These are phyloP conservation scores for Echeveria elegans DNA, from an alignment of 164 flowering plant genomes.

Conservation along the genomic window DNA sequence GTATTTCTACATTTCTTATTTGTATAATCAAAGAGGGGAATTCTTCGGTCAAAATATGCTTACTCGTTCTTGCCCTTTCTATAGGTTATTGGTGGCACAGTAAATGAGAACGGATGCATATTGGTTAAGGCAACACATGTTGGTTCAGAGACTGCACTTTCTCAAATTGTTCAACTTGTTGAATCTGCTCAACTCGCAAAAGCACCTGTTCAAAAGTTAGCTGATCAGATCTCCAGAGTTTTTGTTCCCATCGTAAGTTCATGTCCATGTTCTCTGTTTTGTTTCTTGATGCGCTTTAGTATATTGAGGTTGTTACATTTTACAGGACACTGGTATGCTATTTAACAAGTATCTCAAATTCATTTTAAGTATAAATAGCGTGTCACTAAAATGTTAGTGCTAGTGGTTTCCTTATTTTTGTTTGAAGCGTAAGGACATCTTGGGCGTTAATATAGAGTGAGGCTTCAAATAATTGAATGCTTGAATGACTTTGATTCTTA, in stretches of 20 bases:
- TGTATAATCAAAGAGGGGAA: neutral
- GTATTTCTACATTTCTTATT: conserved; percentile 21
- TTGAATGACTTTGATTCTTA: neutral
- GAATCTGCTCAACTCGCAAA: conserved; percentile 92
- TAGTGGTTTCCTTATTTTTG: neutral
- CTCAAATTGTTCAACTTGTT: conserved; percentile 88
- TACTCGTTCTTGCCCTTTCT: conserved; percentile 6
- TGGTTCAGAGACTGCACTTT: conserved; percentile 89
- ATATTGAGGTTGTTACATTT: neutral
- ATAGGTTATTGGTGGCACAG: conserved; percentile 90
- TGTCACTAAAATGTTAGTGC: neutral
- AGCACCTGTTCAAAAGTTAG: conserved; percentile 85
- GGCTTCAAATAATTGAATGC: neutral
- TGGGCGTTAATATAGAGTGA: neutral
- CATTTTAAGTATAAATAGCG: neutral
- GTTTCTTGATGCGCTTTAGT: neutral
- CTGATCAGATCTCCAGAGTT: conserved; percentile 74
- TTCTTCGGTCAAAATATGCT: neutral
- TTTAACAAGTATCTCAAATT: neutral
- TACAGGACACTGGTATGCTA: neutral
- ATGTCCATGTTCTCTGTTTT: neutral
- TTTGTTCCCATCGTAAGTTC: conserved; percentile 79
- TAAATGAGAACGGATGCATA: conserved; percentile 81
- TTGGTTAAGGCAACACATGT: conserved; percentile 82
- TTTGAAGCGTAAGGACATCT: neutral